These are phyloP conservation scores for Penicillium odoratum DNA, from an alignment of 495 filamentous ascomycete species.

Conservation along the genomic window DNA sequence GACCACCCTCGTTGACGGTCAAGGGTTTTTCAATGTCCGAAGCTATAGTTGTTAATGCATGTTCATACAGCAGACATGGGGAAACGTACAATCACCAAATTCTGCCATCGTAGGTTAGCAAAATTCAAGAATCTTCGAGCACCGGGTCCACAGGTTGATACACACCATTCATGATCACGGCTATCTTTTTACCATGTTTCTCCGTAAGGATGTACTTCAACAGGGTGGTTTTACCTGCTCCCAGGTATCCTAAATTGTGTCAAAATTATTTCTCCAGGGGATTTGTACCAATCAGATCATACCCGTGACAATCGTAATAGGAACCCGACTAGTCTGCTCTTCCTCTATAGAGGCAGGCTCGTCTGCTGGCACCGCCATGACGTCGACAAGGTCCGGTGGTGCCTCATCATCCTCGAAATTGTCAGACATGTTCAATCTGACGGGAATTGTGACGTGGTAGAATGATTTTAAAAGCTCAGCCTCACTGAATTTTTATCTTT, in stretches of 20 bases:
- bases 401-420: conserved; percentile 67
- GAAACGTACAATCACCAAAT: conserved; percentile 83
- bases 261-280: neutral
- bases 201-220: conserved; percentile 94
- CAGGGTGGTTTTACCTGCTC: conserved; percentile 92
- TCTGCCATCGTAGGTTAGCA: conserved; percentile 51
- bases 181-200: conserved; percentile 94
- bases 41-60: conserved; percentile 49
- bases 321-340: conserved; percentile 59
- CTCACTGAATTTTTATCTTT: neutral
- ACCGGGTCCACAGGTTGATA: too few relatives aligned
- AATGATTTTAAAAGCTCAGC: neutral
- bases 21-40: conserved; percentile 92
- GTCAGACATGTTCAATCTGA: conserved; percentile 26
- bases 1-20: conserved; percentile 80
- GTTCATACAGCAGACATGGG: neutral
- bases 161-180: conserved; percentile 92
- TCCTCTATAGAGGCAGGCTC: conserved; percentile 20
- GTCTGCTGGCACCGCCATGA: conserved; percentile 36
- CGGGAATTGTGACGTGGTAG: neutral
- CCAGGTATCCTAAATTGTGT: conserved; percentile 66
- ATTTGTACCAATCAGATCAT: conserved; percentile 15
- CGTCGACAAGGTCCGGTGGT: conserved; percentile 71
- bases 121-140: too few relatives aligned
- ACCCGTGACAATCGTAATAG: conserved; percentile 95